Evolutionary conservation across 352 stramenopile genomes (phyloP), one percentile per base, ranked within the genome.

Genomic region (Phytophthora ohioensis): DNA sequence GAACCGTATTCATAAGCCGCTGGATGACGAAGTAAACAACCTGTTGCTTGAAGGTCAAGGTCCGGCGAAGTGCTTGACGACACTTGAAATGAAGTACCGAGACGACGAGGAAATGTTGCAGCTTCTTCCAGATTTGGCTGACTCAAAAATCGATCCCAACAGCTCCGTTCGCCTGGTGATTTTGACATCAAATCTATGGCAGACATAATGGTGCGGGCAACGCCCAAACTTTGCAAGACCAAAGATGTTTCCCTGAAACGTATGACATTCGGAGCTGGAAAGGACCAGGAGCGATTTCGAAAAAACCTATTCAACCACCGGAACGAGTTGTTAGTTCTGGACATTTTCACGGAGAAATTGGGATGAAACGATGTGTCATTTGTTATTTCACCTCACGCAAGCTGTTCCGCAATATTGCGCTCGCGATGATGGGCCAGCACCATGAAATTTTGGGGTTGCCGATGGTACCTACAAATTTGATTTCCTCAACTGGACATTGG

Each of bases 401-500:
- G 21, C 21, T 21, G 21, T 21, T 21, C 21, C 17, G 17, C 17
- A 21, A 46, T 46, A 13, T 46, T 46, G 13, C 9, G 15, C 9
- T 2, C 10, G 41, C 9, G 2, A 46, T 46, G 9, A 46, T 46
- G 43, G 45, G 2, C 42, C 45, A 45, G 35, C 7, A 32, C 31
- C 27, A 62, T 34, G 6, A 27, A 9, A 15, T 58, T 2, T 11
- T 69, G 1, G 45, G 8, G 53, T 32, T 3, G 58, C 62, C 0
- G 53, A 64, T 53, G 53, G 30, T 21, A 70, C 53, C 10, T 70
- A 70, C 38, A 70, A 64, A 27, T 30, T 64, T 43, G 41, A 59
- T 21, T 58, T 70, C 43, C 21, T 31, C 17, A 45, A 45, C 12
- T 69, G 62, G 35, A 62, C 21, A 21, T 21, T 21, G 54, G 63